phyloP scores from a whole-genome alignment of 2,329 filamentous ascomycete genomes.

The Calonectria pauciramosa region DNA sequence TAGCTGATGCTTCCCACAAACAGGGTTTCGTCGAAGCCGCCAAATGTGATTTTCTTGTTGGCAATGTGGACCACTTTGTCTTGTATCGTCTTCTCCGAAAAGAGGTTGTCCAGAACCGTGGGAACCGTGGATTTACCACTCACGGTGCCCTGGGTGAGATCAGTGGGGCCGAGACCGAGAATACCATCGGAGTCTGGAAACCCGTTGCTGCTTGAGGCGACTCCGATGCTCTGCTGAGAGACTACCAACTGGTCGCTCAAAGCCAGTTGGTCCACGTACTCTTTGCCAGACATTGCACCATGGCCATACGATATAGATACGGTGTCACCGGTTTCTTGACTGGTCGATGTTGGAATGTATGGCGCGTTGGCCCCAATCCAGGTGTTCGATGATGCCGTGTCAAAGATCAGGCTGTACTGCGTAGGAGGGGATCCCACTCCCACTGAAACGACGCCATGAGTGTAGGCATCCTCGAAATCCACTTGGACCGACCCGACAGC shows the following conservation, averaged over 20 bases:
- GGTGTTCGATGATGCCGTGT: background rate
- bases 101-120: background rate
- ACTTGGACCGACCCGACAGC: background rate
- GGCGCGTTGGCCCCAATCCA: background rate
- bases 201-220: background rate
- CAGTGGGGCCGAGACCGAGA: background rate
- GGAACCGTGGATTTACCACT: background rate
- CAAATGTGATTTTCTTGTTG: background rate
- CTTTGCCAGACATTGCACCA: background rate
- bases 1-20: background rate
- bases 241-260: background rate
- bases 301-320: background rate
- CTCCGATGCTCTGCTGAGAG: background rate
- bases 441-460: background rate
- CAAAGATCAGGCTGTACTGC: background rate
- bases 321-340: rapidly evolving
- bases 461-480: background rate
- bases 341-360: background rate
- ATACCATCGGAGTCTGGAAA: background rate
- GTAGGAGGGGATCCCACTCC: background rate
- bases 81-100: background rate
- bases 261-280: background rate
- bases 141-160: background rate
- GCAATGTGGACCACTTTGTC: background rate
- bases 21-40: background rate